These are phyloP conservation scores for Skeletonema costatum DNA, from an alignment of 108 stramenopile species.

Conservation along the genomic window DNA sequence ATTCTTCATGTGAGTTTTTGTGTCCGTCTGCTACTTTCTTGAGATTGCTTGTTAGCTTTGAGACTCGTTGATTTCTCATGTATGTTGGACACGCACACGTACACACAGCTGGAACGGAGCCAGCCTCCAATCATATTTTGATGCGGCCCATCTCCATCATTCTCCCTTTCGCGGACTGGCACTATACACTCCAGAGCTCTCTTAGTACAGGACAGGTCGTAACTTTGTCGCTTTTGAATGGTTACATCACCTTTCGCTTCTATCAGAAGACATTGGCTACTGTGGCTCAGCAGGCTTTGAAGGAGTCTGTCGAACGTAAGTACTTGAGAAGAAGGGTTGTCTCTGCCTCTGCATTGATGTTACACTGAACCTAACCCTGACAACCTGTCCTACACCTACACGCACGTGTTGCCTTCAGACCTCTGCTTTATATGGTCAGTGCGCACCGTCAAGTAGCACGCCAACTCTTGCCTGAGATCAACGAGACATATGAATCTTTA, in stretches of 20 bases:
- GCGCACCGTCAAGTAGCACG: slow-evolving; percentile 37
- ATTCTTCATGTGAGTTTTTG: slow-evolving; percentile 27
- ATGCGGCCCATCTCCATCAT: slow-evolving; percentile 23
- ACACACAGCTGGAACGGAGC: background rate
- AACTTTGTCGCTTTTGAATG: background rate
- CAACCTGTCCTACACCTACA: background rate
- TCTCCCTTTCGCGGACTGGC: slow-evolving; percentile 30
- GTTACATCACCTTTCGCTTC: background rate
- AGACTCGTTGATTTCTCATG: background rate
- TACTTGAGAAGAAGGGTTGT: background rate
- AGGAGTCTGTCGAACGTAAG: slow-evolving; percentile 1
- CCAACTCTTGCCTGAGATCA: slow-evolving; percentile 42
- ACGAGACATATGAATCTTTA: slow-evolving; percentile 21
- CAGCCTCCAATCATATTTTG: slow-evolving; percentile 14
- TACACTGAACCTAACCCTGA: background rate
- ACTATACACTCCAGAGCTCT: background rate
- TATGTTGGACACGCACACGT: background rate
- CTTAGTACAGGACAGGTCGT: background rate
- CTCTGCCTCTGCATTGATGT: background rate
- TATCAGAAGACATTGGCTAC: slow-evolving; percentile 1
- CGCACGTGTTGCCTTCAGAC: slow-evolving; percentile 11
- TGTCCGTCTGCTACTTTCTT: background rate
- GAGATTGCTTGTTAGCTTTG: background rate
- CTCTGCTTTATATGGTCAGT: slow-evolving; percentile 46
- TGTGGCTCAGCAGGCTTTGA: background rate